A percentile compares a stretch with the other conserved stretches of the same genome.
These are phyloP conservation scores for Helicosporidium sp. DNA, from an alignment of 139 green algal genomes.

Conservation along the genomic window DNA sequence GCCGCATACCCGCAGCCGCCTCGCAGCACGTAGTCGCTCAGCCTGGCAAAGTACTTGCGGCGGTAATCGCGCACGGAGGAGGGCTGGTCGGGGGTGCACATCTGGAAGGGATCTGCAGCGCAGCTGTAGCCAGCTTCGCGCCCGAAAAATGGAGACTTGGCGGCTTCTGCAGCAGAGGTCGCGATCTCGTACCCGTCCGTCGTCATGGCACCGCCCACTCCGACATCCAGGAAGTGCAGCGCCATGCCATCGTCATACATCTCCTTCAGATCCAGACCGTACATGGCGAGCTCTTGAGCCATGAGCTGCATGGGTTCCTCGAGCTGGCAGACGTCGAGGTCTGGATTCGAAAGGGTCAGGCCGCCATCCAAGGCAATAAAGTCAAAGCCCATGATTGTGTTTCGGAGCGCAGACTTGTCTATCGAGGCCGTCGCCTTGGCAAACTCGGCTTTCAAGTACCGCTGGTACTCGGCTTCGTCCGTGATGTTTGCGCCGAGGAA, in stretches of 20 bases:
- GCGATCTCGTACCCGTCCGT: constrained; percentile 10
- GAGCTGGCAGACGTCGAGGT: constrained; percentile 9
- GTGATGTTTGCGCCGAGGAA: constrained; percentile 9
- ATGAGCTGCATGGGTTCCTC: constrained; percentile 8
- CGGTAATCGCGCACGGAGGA: constrained; percentile 10
- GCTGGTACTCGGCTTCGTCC: constrained; percentile 7
- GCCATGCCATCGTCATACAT: constrained; percentile 4
- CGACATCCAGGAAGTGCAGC: constrained; percentile 24
- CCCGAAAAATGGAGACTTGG: constrained; percentile 20
- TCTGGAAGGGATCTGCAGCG: constrained; percentile 9
- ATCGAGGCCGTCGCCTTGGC: background rate
- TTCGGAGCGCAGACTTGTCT: background rate
- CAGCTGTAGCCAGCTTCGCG: constrained; percentile 17
- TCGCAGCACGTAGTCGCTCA: constrained; percentile 4
- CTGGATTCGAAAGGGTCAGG: constrained; percentile 11
- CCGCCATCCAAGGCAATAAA: constrained; percentile 29
- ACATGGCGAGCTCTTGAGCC: constrained; percentile 7
- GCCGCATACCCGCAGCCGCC: constrained; percentile 16
- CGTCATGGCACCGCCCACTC: constrained; percentile 18
- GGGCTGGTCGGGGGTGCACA: constrained; percentile 1
- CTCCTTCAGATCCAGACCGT: constrained; percentile 8
- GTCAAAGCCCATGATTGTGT: constrained; percentile 12
- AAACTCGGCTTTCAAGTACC: background rate
- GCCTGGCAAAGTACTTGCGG: constrained; percentile 10
- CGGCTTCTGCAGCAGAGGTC: constrained; percentile 12